phyloP scores from a whole-genome alignment of 2,329 filamentous ascomycete genomes.

The Cordyceps tenuipes region DNA sequence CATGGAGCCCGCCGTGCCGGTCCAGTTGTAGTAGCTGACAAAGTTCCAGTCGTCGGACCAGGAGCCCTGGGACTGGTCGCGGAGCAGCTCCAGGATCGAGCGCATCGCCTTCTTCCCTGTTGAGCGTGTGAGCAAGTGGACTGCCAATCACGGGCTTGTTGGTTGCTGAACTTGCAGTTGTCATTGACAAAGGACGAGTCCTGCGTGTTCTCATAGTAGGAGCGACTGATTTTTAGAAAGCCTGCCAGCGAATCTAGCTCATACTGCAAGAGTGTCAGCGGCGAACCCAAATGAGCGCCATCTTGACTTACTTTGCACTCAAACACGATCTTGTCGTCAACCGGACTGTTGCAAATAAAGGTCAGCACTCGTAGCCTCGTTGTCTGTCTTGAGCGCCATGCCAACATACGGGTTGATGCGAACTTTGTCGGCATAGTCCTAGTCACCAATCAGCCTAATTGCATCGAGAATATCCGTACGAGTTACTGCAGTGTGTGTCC shows the following conservation, averaged over 20 bases:
- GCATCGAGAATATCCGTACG: background rate
- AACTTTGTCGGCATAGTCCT: constrained; percentile 18
- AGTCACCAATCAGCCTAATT: background rate
- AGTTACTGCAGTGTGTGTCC: background rate
- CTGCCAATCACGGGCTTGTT: no score
- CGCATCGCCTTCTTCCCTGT: constrained; percentile 57
- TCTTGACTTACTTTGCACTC: constrained; percentile 30
- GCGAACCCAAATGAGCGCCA: constrained; percentile 21
- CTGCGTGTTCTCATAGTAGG: constrained; percentile 64
- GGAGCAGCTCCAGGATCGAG: constrained; percentile 19
- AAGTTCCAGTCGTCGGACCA: constrained; percentile 20
- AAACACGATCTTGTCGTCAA: constrained; percentile 20
- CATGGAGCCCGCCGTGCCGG: constrained; percentile 19
- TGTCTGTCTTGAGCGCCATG: background rate
- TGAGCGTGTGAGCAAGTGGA: constrained; percentile 37
- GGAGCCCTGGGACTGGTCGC: constrained; percentile 20
- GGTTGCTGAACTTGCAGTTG: constrained; percentile 16
- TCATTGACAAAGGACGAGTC: constrained; percentile 56
- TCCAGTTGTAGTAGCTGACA: constrained; percentile 24
- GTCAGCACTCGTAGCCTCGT: background rate
- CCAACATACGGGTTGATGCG: constrained; percentile 19
- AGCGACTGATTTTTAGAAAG: constrained; percentile 71
- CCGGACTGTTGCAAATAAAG: constrained; percentile 12
- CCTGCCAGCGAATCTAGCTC: constrained; percentile 82
- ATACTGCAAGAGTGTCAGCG: constrained; percentile 48